Evolutionary conservation across 192 early-diverging fungal genomes (phyloP).

Genomic region (Coemansia sp.): DNA sequence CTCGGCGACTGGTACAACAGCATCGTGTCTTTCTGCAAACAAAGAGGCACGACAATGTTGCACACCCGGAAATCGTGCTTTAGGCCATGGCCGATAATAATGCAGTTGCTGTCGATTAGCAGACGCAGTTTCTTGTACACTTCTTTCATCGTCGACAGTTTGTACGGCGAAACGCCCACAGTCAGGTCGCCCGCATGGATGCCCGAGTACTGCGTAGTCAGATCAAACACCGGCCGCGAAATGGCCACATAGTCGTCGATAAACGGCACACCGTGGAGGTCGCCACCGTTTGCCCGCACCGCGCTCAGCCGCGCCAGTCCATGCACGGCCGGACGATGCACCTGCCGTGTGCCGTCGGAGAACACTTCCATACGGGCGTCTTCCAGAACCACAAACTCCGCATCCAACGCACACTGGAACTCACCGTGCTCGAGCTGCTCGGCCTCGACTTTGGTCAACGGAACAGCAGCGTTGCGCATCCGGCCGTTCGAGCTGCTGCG

Average conservation of each 20-base stretch:
- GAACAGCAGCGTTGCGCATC: slow-evolving; percentile 43
- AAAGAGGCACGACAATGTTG: slow-evolving; percentile 83
- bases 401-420: slow-evolving; percentile 73
- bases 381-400: slow-evolving; percentile 90
- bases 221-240: slow-evolving; percentile 83
- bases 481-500: slow-evolving; percentile 1
- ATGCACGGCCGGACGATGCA: slow-evolving; percentile 78
- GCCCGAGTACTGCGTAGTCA: slow-evolving; percentile 91
- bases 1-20: slow-evolving; percentile 70
- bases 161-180: slow-evolving; percentile 64
- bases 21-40: slow-evolving; percentile 92
- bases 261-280: slow-evolving; percentile 75
- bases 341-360: slow-evolving; percentile 85
- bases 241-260: slow-evolving; percentile 96
- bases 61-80: slow-evolving; percentile 95
- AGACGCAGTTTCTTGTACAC: slow-evolving; percentile 89
- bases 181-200: slow-evolving; percentile 89
- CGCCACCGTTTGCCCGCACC: slow-evolving; percentile 73
- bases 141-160: slow-evolving; percentile 88
- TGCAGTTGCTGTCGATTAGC: slow-evolving; percentile 85
- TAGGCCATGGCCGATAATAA: slow-evolving; percentile 93
- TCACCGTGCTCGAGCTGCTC: slow-evolving; percentile 26
- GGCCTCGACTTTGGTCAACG: slow-evolving; percentile 31
- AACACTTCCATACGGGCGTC: slow-evolving; percentile 87
- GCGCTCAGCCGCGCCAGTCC: slow-evolving; percentile 89